These are phyloP conservation scores for Ogataea philodendri DNA, from an alignment of 805 yeast species.

Conservation along the genomic window DNA sequence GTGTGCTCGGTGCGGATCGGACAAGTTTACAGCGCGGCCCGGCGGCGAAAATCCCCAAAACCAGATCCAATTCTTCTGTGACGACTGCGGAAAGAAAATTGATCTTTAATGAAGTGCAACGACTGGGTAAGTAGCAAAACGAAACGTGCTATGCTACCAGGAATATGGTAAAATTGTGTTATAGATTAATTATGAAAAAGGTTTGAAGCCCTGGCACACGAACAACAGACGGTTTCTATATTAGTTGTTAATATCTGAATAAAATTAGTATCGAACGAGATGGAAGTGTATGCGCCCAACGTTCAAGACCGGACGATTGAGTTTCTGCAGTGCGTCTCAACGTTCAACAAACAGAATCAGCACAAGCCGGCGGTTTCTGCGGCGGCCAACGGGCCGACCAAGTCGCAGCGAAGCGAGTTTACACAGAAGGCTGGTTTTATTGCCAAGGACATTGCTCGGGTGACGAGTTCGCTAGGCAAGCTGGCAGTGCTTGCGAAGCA, in stretches of 20 bases:
- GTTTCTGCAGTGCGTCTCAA: constrained; percentile 85
- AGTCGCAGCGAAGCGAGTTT: constrained; percentile 55
- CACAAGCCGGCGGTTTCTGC: constrained; percentile 29
- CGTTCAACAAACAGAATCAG: constrained; percentile 56
- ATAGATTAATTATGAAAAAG: too few relatives aligned
- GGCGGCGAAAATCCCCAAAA: constrained; percentile 17
- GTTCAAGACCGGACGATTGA: constrained; percentile 86
- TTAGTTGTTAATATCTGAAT: too few relatives aligned
- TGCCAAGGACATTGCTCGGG: constrained; percentile 85
- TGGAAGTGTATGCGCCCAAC: constrained; percentile 31
- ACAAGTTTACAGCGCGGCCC: constrained; percentile 27
- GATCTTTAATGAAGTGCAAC: constrained; percentile 5
- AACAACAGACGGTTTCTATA: too few relatives aligned
- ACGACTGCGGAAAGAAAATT: constrained; percentile 28
- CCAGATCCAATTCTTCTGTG: constrained; percentile 28
- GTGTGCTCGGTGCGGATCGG: constrained; percentile 25
- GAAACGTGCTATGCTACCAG: too few relatives aligned
- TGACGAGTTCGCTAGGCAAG: constrained; percentile 76
- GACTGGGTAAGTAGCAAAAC: not conserved
- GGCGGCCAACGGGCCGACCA: constrained; percentile 21
- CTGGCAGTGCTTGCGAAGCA: constrained; percentile 81
- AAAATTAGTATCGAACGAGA: too few relatives aligned
- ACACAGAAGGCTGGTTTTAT: constrained; percentile 71
- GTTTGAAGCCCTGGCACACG: constrained; percentile 10
- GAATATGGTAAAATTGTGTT: too few relatives aligned